These are phyloP conservation scores for Jackrogersella minutella DNA, from an alignment of 495 filamentous ascomycete genomes.

Conservation along the genomic window DNA sequence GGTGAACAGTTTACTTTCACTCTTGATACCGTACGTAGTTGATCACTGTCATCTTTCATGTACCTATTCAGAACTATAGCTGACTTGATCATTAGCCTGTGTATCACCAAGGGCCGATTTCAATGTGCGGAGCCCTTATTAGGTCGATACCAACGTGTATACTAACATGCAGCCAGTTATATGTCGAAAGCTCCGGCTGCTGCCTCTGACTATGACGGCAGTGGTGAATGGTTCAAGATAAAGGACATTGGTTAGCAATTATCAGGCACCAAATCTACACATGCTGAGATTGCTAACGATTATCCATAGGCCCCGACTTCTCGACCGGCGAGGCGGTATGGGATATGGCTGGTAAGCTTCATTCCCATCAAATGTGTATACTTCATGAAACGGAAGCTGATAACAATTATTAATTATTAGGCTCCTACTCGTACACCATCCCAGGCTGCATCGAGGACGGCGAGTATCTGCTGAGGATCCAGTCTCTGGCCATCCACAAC, in stretches of 20 bases:
- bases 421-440: slow-evolving; percentile 56
- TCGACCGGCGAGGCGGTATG: slow-evolving; percentile 37
- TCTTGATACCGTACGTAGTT: slow-evolving; percentile 42
- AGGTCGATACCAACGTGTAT: not conserved
- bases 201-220: slow-evolving; percentile 48
- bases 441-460: slow-evolving; percentile 56
- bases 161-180: slow-evolving; percentile 36
- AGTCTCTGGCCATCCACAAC: slow-evolving; percentile 64
- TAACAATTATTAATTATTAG: slow-evolving; percentile 7
- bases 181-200: slow-evolving; percentile 56
- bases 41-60: not conserved
- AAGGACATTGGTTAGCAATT: slow-evolving; percentile 46
- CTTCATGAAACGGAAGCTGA: not conserved
- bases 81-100: slow-evolving; percentile 45
- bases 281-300: slow-evolving; percentile 4
- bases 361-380: not conserved
- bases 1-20: slow-evolving; percentile 54
- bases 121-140: slow-evolving; percentile 40
- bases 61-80: not conserved
- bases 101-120: slow-evolving; percentile 61
- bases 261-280: not conserved
- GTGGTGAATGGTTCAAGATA: slow-evolving; percentile 56
- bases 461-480: slow-evolving; percentile 63
- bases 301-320: slow-evolving; percentile 42
- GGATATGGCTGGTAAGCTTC: slow-evolving; percentile 31